Conservation (phyloP, 2,329 filamentous ascomycete genomes). For the Paracoccidioides brasiliensis region DNA sequence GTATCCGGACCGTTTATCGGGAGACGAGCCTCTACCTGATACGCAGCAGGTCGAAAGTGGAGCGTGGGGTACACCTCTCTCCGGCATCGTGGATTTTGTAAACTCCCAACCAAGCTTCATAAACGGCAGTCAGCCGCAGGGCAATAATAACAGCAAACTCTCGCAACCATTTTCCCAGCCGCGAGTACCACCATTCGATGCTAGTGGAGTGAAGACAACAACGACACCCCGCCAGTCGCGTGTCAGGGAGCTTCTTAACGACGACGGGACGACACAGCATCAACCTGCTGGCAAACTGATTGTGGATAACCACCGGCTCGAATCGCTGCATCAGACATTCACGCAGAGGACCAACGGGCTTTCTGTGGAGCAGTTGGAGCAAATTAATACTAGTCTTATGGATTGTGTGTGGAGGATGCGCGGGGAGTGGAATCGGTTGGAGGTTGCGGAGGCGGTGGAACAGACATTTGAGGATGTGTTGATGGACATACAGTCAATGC, state of each 20-base stretch:
- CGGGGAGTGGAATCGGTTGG: constrained; percentile 69
- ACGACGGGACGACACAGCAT: constrained; percentile 1
- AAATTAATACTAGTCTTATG: constrained; percentile 85
- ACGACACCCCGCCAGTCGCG: constrained; percentile 12
- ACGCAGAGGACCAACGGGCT: constrained; percentile 59
- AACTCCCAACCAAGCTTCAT: constrained; percentile 19
- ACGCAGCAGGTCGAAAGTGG: constrained; percentile 41
- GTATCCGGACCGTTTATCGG: constrained; percentile 37
- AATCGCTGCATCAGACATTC: constrained; percentile 48
- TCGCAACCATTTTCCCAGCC: constrained; percentile 20
- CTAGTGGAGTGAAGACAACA: constrained; percentile 17
- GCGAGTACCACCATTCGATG: constrained; percentile 29
- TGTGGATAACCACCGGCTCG: constrained; percentile 40
- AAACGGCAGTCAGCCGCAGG: constrained; percentile 27
- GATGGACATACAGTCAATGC: constrained; percentile 44
- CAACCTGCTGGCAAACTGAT: constrained; percentile 6
- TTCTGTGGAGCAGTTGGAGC: constrained; percentile 87
- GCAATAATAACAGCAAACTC: constrained; percentile 12
- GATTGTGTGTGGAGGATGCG: constrained; percentile 71
- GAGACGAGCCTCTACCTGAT: constrained; percentile 50
- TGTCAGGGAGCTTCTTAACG: constrained; percentile 5
- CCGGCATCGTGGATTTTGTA: constrained; percentile 16
- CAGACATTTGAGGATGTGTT: constrained; percentile 61
- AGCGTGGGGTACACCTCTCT: constrained; percentile 18
- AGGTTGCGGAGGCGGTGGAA: constrained; percentile 51